Percentiles rank a stretch among this genome's conserved stretches.
phyloP scores from a whole-genome alignment of 495 filamentous ascomycete species.

The Penicillium lagena region DNA sequence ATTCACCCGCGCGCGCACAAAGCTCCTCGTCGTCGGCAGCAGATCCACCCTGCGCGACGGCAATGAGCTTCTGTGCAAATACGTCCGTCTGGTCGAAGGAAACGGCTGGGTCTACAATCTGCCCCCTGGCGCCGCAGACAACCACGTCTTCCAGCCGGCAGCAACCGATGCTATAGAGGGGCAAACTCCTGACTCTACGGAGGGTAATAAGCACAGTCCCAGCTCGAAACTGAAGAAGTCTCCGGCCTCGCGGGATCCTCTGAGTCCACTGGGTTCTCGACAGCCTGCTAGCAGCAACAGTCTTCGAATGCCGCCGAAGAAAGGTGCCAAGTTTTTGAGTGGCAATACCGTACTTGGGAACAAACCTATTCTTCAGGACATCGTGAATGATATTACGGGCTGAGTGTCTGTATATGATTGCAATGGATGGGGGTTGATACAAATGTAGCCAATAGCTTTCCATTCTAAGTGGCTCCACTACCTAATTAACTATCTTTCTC shows the following conservation, averaged over 20 bases:
- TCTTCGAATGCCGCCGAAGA: conserved; percentile 31
- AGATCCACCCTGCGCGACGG: conserved; percentile 61
- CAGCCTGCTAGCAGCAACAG: conserved; percentile 6
- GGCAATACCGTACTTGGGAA: conserved; percentile 30
- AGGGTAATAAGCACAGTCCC: conserved; percentile 12
- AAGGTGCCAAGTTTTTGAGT: conserved; percentile 28
- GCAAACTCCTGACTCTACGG: conserved; percentile 4
- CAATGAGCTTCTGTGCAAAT: conserved; percentile 68
- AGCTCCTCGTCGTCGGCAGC: conserved; percentile 82
- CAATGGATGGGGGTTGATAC: no score
- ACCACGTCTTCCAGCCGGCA: conserved; percentile 56
- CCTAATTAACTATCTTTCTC: no score
- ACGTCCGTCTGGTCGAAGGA: conserved; percentile 69
- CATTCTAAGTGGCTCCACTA: no score
- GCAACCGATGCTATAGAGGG: conserved; percentile 12
- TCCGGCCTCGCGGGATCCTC: conserved; percentile 17
- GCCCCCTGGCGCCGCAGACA: conserved; percentile 51
- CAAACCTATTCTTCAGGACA: conserved; percentile 45
- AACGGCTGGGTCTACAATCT: conserved; percentile 73
- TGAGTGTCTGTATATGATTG: conserved; percentile 4
- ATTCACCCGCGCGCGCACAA: conserved; percentile 83
- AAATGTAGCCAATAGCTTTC: no score
- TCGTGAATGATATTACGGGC: conserved; percentile 45
- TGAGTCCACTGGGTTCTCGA: conserved; percentile 29
- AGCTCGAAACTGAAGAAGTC: conserved; percentile 8